Percentiles rank a stretch among this genome's conserved stretches.
These are phyloP conservation scores for Mercurialis annua DNA, from an alignment of 345 rosid genomes.

Conservation along the genomic window DNA sequence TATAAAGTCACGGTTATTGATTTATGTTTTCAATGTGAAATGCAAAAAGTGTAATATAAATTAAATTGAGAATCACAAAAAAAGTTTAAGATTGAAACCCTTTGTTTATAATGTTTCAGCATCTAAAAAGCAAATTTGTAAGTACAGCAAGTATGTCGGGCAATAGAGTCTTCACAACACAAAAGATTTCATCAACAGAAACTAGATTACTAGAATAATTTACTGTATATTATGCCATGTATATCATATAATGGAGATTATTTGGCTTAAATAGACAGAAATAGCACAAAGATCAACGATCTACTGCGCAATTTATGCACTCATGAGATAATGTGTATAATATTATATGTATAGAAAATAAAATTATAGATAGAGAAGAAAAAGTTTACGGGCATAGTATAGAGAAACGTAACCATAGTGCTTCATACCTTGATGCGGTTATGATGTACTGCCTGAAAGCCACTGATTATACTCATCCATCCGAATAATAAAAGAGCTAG, in stretches of 20 bases:
- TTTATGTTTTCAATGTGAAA: not conserved
- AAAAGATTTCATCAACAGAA: not conserved
- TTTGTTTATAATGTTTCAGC: too few relatives aligned
- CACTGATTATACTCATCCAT: constrained; percentile 86
- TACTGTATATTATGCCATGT: not conserved
- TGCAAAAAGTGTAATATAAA: not conserved
- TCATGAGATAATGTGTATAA: not conserved
- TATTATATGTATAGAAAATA: not conserved
- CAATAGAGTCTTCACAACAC: too few relatives aligned
- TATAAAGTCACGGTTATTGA: not conserved
- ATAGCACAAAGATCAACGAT: not conserved
- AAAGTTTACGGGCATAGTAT: not conserved
- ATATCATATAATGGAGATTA: not conserved
- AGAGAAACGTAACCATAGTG: not conserved
- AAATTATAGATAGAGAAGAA: too few relatives aligned
- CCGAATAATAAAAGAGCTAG: constrained; percentile 85
- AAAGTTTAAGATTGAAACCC: not conserved
- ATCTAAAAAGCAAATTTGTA: too few relatives aligned
- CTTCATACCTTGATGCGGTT: not conserved
- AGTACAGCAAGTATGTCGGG: too few relatives aligned
- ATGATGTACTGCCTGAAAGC: constrained; percentile 28
- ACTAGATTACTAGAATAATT: not conserved
- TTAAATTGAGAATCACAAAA: not conserved
- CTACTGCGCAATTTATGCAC: not conserved
- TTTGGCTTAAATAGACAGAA: not conserved